Evolutionary conservation across 257 asterid genomes (phyloP), one percentile per base, ranked within the genome.

Genomic region (Rubia yunnanensis): DNA sequence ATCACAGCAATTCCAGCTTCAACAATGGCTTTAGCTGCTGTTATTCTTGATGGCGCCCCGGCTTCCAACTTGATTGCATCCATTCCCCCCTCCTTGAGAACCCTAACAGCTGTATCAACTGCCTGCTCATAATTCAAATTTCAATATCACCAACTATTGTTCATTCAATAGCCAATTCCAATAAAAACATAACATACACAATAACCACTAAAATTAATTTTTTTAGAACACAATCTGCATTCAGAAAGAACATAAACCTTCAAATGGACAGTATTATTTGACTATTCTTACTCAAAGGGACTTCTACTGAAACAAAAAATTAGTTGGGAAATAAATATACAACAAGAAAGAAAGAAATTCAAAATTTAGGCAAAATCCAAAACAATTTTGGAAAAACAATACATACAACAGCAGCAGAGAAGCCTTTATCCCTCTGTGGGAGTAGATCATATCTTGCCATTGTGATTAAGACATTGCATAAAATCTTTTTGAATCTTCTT

Each of bases 1-100:
- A 92, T 89, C 41, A 92, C 99, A 7, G 99, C 97, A 79, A 92
- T 87, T 66, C 99, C 99, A 9, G 99, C 96, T 65, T 87, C 96
- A 22, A 92, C 99, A 27, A 92, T 92, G 70, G 96, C 89, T 82
- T 87, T 92, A 62, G 97, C 97, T 24, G 99, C 99, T 5, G 96
- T 80, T 32, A 92, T 89, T 77, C 99, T 84, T 55, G 99, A 92
- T 60, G 97, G 97, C 14, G 99, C 86, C 32, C 99, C 99, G 7
- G 91, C 96, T 83, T 92, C 99, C 73, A 89, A 68, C 79, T 92
- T 92, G 56, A 92, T 86, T 8, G 99, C 95, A 56, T 92, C 99
- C 48, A 10, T 44, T 44, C 52, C 52, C 11, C 52, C 52, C 52
- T 44, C 52, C 20, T 44, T 44, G 52, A 44, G 52, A 44, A 44